Conservation (phyloP, 2,329 filamentous ascomycete genomes). For the Aureobasidium subglaciale region DNA sequence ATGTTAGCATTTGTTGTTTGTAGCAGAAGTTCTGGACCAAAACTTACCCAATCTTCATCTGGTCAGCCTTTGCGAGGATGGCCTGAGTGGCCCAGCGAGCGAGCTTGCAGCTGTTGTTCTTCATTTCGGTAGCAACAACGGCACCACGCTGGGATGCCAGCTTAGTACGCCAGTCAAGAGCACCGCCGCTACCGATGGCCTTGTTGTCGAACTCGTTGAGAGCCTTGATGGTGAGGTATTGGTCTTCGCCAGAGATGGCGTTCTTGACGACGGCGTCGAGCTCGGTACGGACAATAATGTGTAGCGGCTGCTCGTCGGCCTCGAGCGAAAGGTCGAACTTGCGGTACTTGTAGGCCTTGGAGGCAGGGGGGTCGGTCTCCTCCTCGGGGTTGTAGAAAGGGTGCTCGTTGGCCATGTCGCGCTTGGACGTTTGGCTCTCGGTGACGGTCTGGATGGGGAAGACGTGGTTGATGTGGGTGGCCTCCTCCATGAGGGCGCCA, state of each 20-base stretch:
- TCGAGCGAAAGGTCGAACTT: constrained; percentile 92
- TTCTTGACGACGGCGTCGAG: constrained; percentile 95
- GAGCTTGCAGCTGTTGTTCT: constrained; percentile 99
- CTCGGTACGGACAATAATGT: constrained; percentile 90
- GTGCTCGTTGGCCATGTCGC: constrained; percentile 80
- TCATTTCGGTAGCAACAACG: constrained; percentile 98
- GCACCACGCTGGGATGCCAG: constrained; percentile 90
- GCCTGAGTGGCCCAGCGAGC: constrained; percentile 96
- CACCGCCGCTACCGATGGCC: constrained; percentile 88
- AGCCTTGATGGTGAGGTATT: constrained; percentile 86
- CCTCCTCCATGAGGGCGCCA: constrained; percentile 86
- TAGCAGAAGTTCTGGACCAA: constrained; percentile 6
- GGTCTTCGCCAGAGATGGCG: constrained; percentile 82
- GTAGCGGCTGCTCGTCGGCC: constrained; percentile 81
- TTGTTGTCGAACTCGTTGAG: constrained; percentile 99
- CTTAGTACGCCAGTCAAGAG: constrained; percentile 95
- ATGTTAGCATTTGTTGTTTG: constrained; percentile 18
- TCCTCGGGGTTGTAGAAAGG: constrained; percentile 95
- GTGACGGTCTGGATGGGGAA: constrained; percentile 92
- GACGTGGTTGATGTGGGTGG: constrained; percentile 99
- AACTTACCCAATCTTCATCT: constrained; percentile 92
- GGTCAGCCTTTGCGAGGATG: constrained; percentile 92
- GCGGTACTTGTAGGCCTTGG: constrained; percentile 97
- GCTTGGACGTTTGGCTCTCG: constrained; percentile 71
- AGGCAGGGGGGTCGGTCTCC: constrained; percentile 87